Evolutionary conservation across 2,329 filamentous ascomycete species (phyloP), one percentile per base, ranked within the genome.

Genomic region (Monosporascus sp.): DNA sequence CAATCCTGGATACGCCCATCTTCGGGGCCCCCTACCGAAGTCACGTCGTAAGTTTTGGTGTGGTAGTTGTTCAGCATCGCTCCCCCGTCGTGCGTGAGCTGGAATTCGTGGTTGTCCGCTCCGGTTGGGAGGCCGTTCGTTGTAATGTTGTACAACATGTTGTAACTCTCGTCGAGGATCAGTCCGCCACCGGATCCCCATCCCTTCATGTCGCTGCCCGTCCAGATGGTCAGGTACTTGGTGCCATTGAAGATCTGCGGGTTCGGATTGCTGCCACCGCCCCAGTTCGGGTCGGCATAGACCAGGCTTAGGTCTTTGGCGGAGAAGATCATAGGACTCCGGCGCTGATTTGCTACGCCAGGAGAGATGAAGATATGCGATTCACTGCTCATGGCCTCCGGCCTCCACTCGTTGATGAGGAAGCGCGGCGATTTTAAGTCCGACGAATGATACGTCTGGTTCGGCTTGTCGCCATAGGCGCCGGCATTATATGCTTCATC

Each of bases 81-180:
- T 2, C 51, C 53, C 5, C 45, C 48, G 24, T 55, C 41, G n/a
- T 51, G 44, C 15, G 52, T 57, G 38, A 57, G 54, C 9, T 51
- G 27, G 48, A 57, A 57, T 36, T 63, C 55, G 15, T 59, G 55
- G n/a, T 47, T 51, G 50, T 51, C 50, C 17, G 50, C 50, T 25
- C 44, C 44, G 3, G 50, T 51, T 17, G 14, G 37, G 27, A 51
- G 34, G 27, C 36, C 50, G 5, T 39, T 25, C 22, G 50, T 51
- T 14, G 50, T 51, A 20, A 51, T 5, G 27, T 51, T 51, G 50
- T 41, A 41, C 20, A 38, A 20, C 3, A 45, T n/a, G 7, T 47
- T 22, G 44, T 37, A 51, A 17, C n/a, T 25, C 18, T 41, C 36
- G 44, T 51, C 44, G 18, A 51, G 6, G 22, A 48, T 47, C 20